Conservation (phyloP, 768 basidiomycete genomes). For the Coprinopsis marcescibilis region DNA sequence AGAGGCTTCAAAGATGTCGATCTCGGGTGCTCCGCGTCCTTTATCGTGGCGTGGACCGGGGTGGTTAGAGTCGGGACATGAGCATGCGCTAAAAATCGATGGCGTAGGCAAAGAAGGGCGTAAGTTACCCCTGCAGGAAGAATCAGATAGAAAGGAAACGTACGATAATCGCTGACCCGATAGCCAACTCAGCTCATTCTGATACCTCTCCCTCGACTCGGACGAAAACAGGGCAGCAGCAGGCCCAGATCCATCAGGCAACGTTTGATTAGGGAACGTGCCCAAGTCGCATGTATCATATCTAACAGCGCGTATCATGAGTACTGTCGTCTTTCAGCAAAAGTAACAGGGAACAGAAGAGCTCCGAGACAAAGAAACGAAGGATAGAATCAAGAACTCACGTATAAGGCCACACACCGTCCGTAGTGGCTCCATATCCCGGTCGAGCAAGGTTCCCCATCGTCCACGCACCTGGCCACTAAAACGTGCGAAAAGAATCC, state of each 20-base stretch:
- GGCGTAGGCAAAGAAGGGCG: not conserved
- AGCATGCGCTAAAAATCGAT: slow-evolving; percentile 49
- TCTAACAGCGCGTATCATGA: no score
- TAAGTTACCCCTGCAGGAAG: not conserved
- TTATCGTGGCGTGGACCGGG: slow-evolving; percentile 53
- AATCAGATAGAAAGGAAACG: slow-evolving; percentile 24
- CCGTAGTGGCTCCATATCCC: slow-evolving; percentile 74
- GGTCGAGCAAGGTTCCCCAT: slow-evolving; percentile 85
- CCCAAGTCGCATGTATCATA: slow-evolving; percentile 72
- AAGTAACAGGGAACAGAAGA: not conserved
- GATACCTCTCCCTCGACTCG: slow-evolving; percentile 43
- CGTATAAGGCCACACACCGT: slow-evolving; percentile 83
- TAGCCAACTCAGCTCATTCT: slow-evolving; percentile 64
- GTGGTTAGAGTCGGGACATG: slow-evolving; percentile 70
- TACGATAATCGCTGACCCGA: slow-evolving; percentile 73
- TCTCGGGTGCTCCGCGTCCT: slow-evolving; percentile 77
- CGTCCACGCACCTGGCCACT: slow-evolving; percentile 88
- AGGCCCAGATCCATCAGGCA: slow-evolving; percentile 46
- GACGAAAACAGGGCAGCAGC: slow-evolving; percentile 51
- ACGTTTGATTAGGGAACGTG: slow-evolving; percentile 70
- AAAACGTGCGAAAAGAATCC: not conserved
- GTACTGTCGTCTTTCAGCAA: no score
- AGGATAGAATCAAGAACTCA: slow-evolving; percentile 25
- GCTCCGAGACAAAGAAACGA: not conserved
- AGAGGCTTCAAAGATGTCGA: slow-evolving; percentile 78